phyloP scores from a whole-genome alignment of 345 rosid genomes.

The Cardamine chenopodiifolia region DNA sequence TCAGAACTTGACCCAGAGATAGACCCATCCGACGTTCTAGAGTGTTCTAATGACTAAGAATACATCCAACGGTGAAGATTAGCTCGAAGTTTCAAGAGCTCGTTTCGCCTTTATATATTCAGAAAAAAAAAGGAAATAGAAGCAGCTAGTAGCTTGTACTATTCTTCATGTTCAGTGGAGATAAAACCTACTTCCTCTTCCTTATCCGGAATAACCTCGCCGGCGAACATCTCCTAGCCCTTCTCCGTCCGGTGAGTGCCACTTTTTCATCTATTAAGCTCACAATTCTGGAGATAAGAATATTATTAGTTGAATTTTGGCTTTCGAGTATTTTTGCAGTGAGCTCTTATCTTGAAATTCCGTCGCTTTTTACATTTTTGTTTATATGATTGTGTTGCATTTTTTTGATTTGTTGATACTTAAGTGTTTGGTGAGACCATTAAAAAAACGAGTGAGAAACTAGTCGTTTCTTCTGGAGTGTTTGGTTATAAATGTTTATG shows the following conservation, averaged over 20 bases:
- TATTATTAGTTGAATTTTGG: neutral
- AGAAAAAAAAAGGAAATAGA: neutral
- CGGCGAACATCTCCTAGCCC: neutral
- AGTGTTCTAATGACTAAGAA: slow-evolving; percentile 5
- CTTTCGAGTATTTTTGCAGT: neutral
- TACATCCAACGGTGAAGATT: slow-evolving; percentile 30
- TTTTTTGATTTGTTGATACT: neutral
- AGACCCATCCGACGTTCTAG: slow-evolving; percentile 24
- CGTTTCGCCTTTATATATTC: slow-evolving; percentile 18
- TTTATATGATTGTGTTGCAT: neutral
- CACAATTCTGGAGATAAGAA: neutral
- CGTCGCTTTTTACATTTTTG: neutral
- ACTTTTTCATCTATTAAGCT: neutral
- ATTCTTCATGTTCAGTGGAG: neutral
- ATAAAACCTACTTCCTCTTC: slow-evolving; percentile 23
- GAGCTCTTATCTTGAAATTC: slow-evolving; percentile 22
- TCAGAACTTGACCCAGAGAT: neutral
- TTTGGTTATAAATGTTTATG: neutral
- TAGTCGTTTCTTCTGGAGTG: neutral
- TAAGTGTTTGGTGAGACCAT: no score
- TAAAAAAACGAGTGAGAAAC: neutral
- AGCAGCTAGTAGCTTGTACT: neutral
- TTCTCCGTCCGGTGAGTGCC: slow-evolving; percentile 9
- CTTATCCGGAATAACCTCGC: slow-evolving; percentile 12
- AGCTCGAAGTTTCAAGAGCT: slow-evolving; percentile 26